Evolutionary conservation across 1,284 basidiomycete species (phyloP), one percentile per base, ranked within the genome.

Genomic region (Peniophora sp.): DNA sequence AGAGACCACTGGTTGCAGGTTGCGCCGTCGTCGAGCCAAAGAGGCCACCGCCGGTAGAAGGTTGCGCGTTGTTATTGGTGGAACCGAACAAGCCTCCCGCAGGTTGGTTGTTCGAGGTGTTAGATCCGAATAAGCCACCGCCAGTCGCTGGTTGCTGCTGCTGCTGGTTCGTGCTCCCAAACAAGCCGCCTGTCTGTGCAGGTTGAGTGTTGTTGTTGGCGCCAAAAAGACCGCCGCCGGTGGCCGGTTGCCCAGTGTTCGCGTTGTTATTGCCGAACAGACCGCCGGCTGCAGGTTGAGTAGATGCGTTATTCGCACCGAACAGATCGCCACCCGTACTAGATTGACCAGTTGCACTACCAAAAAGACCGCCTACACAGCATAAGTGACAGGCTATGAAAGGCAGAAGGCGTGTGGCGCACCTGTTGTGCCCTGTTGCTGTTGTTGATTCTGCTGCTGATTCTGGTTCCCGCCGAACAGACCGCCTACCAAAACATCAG

Each of bases 31-130:
- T 32, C 5, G 27, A 32, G n/a, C 68, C 70, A 57, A 73, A 73
- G 22, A 73, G 50, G 12, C 65, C 63, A 39, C 66, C 61, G 48
- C 58, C 56, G 19, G 54, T 53, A 27, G 48, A 10, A 24, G 54
- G 49, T 41, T 52, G 34, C 56, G 56, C 20, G 27, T 58, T 47
- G 14, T 58, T 45, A 23, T 52, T 61, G 2, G 34, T 36, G 5
- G 38, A 41, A n/a, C 67, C 65, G 50, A 69, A 67, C 5, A 65
- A 47, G n/a, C 61, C 58, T 22, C 66, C 63, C 2, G 63, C 56
- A 43, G 55, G 59, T 54, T 32, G 51, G 48, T 19, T 47, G 47
- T 52, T 22, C 16, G 32, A 25, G 22, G 43, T 43, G 17, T 23
- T 55, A 44, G 50, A 53, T 41, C 59, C 63, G 49, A 64, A 65